Evolutionary conservation across 1,284 basidiomycete genomes (phyloP).

Genomic region (Malassezia brasiliensis): DNA sequence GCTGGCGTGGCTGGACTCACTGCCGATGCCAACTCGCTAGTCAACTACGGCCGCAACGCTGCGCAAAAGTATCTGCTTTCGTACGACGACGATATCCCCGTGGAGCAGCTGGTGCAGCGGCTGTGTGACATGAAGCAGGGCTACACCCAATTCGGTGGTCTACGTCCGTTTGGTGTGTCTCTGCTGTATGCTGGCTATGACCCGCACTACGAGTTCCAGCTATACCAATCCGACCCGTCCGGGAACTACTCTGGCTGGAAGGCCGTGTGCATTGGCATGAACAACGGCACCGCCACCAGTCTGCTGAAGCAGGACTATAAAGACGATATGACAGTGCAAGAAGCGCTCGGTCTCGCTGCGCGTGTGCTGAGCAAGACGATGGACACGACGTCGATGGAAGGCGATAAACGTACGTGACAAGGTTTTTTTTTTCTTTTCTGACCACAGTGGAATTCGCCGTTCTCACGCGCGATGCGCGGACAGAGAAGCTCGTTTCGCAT

Average conservation of each 20-base stretch:
- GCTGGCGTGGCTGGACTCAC: constrained; percentile 90
- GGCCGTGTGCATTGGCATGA: constrained; percentile 92
- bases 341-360: constrained; percentile 79
- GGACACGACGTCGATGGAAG: constrained; percentile 87
- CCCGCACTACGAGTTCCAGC: constrained; percentile 87
- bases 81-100: constrained; percentile 96
- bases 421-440: not conserved
- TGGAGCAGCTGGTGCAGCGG: constrained; percentile 84
- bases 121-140: constrained; percentile 97
- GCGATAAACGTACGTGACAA: constrained; percentile 33
- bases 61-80: constrained; percentile 75
- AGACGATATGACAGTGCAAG: constrained; percentile 61
- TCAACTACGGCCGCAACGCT: constrained; percentile 83
- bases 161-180: constrained; percentile 94
- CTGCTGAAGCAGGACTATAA: constrained; percentile 98
- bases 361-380: constrained; percentile 98
- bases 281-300: constrained; percentile 87
- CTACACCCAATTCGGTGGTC: constrained; percentile 95
- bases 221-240: constrained; percentile 96
- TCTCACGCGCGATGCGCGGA: constrained; percentile 67
- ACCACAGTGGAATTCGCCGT: constrained; percentile 84
- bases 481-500: constrained; percentile 75
- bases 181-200: constrained; percentile 94
- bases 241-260: constrained; percentile 99
- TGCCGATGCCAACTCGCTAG: constrained; percentile 91